Conservation (phyloP, 1,139 yeast genomes). For the Taphrina pruni region DNA sequence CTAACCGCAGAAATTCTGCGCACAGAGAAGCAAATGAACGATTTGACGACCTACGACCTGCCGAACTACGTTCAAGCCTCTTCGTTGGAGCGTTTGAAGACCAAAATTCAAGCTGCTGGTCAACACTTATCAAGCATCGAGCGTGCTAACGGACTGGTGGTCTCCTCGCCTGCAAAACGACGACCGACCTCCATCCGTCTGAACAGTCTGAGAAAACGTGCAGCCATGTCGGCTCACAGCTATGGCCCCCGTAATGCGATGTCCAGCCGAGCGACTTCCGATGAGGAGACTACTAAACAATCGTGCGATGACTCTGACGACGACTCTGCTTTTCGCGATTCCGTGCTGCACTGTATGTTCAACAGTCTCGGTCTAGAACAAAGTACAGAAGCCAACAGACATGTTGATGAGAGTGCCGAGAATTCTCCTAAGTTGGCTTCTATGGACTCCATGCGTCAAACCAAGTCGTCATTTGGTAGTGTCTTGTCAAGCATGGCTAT, state of each 20-base stretch:
- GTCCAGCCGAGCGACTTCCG: conserved; percentile 4
- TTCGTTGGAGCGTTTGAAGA: conserved; percentile 50
- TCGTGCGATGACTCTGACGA: conserved; percentile 70
- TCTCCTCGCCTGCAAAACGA: conserved; percentile 25
- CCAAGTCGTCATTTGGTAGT: conserved; percentile 27
- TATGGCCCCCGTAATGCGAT: conserved; percentile 14
- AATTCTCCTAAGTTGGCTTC: conserved; percentile 25
- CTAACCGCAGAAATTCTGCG: conserved; percentile 80
- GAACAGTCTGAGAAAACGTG: conserved; percentile 24
- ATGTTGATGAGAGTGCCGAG: conserved; percentile 30
- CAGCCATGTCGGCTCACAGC: conserved; percentile 5
- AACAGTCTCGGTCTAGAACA: conserved; percentile 68
- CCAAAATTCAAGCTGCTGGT: conserved; percentile 11
- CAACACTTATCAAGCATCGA: background rate
- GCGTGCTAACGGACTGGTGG: conserved; percentile 27
- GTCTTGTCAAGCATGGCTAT: conserved; percentile 37
- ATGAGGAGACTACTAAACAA: conserved; percentile 14
- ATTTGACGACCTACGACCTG: conserved; percentile 57
- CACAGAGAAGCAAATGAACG: conserved; percentile 73
- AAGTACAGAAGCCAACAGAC: conserved; percentile 9
- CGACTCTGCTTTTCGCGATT: conserved; percentile 69
- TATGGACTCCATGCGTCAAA: conserved; percentile 16
- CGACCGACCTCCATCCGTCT: conserved; percentile 37
- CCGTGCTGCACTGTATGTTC: conserved; percentile 78
- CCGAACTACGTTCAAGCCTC: conserved; percentile 59